Evolutionary conservation across 345 rosid genomes (phyloP), one percentile per base, ranked within the genome.

Genomic region (Salix dunnii): DNA sequence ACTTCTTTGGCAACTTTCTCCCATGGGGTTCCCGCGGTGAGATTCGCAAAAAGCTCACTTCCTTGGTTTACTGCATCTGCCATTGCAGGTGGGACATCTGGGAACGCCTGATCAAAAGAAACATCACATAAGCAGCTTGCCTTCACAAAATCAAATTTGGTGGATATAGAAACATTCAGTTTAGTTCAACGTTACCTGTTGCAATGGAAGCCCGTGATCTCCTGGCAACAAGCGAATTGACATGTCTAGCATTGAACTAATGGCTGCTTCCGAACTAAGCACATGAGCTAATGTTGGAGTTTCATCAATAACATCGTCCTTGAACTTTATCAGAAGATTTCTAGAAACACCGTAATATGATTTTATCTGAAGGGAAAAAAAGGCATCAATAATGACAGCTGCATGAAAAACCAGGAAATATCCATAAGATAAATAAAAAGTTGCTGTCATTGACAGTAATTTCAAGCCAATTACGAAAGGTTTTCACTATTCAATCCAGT

Each of bases 61-160:
- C 98, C 97, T 55, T 91, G 86, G 42, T 92, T 93, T 68, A 93
- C 97, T 3, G 97, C 99, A 67, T 96, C 95, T 12, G 97, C 97
- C 98, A 96, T 92, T 81, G 93, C 93, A 27, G 99, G 99, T 53
- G 99, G 95, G 66, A 96, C 97, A 84, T 93, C 99, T 9, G 98
- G 98, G 42, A 93, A 82, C 18, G 90, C 92, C 99, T 96, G 85
- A 73, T 51, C 79, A 65, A 81, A 67, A 51, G 72, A 74, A 53
- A 46, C 33, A 46, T 40, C 21, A 23, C 16, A 30, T 70, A 70
- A 73, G 42, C 31, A 61, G 58, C 55, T 64, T 42, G 58, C 67
- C 58, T 36, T 67, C 49, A 48, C 38, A 68, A 33, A 58, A 63
- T 46, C 40, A 38, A 13, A 69, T 72, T 63, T 2, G 21, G 6